These are phyloP conservation scores for Penicillium brasilianum DNA, from an alignment of 2,329 filamentous ascomycete species.

Conservation along the genomic window DNA sequence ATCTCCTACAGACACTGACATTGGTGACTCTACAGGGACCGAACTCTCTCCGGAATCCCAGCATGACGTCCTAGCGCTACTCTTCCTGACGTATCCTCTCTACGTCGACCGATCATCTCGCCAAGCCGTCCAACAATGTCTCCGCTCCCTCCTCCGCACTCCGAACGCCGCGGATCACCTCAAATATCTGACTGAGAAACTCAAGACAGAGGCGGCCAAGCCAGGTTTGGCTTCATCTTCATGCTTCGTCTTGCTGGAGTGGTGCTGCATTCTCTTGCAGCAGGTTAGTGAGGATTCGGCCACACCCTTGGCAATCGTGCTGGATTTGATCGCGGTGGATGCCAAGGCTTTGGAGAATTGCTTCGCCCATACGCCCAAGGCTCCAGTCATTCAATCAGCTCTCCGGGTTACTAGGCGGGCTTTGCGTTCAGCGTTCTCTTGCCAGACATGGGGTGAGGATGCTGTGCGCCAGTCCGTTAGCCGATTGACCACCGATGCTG, in stretches of 20 bases:
- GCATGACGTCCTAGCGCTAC: slow-evolving; percentile 65
- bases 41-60: slow-evolving; percentile 40
- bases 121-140: slow-evolving; percentile 79
- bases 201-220: slow-evolving; percentile 77
- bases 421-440: slow-evolving; percentile 73
- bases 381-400: slow-evolving; percentile 72
- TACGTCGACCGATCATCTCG: slow-evolving; percentile 87
- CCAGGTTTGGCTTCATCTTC: slow-evolving; percentile 75
- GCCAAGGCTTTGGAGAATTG: slow-evolving; percentile 80
- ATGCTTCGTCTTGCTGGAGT: slow-evolving; percentile 88
- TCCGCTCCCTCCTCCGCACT: slow-evolving; percentile 69
- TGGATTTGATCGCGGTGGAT: slow-evolving; percentile 69
- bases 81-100: slow-evolving; percentile 85
- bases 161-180: slow-evolving; percentile 54
- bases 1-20: slow-evolving; percentile 21
- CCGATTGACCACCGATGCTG: slow-evolving; percentile 70
- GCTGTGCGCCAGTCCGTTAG: slow-evolving; percentile 67
- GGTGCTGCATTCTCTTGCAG: slow-evolving; percentile 81
- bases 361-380: slow-evolving; percentile 67
- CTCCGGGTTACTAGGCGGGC: slow-evolving; percentile 78
- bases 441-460: slow-evolving; percentile 62
- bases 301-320: slow-evolving; percentile 60
- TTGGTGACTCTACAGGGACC: slow-evolving; percentile 32
- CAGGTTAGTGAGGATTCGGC: slow-evolving; percentile 70
- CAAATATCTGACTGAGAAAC: slow-evolving; percentile 66